These are phyloP conservation scores for Podaxis carcinomalis DNA, from an alignment of 768 basidiomycete genomes.

Conservation along the genomic window DNA sequence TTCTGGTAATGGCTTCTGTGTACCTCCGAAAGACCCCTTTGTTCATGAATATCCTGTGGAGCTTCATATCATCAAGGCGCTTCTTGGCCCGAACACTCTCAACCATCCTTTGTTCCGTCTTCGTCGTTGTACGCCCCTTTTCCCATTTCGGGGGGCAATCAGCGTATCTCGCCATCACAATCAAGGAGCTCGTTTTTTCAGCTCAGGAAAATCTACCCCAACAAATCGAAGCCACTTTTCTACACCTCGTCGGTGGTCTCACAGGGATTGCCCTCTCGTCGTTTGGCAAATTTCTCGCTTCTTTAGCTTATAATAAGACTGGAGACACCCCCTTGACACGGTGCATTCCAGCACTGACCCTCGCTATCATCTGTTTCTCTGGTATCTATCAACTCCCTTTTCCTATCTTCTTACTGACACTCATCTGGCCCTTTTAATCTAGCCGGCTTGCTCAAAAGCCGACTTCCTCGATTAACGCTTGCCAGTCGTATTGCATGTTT, in stretches of 20 bases:
- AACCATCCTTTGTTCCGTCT: conserved; percentile 35
- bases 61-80: conserved; percentile 20
- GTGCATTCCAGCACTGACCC: conserved; percentile 35
- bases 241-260: conserved; percentile 39
- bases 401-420: not conserved
- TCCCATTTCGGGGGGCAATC: conserved; percentile 32
- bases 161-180: conserved; percentile 33
- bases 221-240: conserved; percentile 39
- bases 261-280: conserved; percentile 29
- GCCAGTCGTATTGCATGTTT: conserved; percentile 44
- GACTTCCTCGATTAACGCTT: conserved; percentile 38
- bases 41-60: not conserved
- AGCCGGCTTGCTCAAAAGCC: conserved; percentile 34
- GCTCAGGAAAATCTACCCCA: conserved; percentile 43
- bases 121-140: conserved; percentile 35
- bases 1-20: not conserved
- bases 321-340: conserved; percentile 25
- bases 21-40: not conserved
- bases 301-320: conserved; percentile 11
- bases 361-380: conserved; percentile 32
- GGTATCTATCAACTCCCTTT: conserved; percentile 20
- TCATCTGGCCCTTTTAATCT: not conserved
- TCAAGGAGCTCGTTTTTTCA: conserved; percentile 46
- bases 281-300: conserved; percentile 19
- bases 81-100: conserved; percentile 38